phyloP scores from a whole-genome alignment of 2,329 filamentous ascomycete species.

The Talaromyces sp. region DNA sequence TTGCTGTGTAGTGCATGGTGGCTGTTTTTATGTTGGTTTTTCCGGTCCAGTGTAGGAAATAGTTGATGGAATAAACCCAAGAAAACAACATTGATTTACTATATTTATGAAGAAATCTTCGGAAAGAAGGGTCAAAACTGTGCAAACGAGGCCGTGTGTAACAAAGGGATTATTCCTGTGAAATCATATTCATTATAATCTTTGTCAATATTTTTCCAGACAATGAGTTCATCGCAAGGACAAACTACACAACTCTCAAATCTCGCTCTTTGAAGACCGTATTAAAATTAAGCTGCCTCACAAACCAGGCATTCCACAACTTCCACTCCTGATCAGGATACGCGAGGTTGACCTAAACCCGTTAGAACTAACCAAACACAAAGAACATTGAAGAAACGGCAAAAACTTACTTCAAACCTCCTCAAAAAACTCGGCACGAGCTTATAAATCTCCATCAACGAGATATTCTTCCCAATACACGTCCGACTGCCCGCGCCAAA shows the following conservation, averaged over 20 bases:
- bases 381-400: background rate
- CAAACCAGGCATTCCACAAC: conserved; percentile 5
- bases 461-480: conserved; percentile 43
- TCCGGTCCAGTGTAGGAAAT: background rate
- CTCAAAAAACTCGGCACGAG: conserved; percentile 39
- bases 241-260: background rate
- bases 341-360: conserved; percentile 1
- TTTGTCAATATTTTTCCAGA: background rate
- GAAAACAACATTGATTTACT: background rate
- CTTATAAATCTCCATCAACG: conserved; percentile 23
- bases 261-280: conserved; percentile 2
- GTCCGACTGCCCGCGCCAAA: conserved; percentile 39
- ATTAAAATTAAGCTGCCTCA: background rate
- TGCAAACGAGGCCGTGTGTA: too few species aligned
- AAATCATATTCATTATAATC: background rate
- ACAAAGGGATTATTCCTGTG: background rate
- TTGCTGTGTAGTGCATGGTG: background rate
- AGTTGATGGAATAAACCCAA: too few species aligned
- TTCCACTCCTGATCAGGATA: conserved; percentile 7
- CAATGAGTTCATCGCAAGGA: too few species aligned
- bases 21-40: background rate
- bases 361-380: conserved; percentile 37
- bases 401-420: conserved; percentile 38
- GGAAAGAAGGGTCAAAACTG: too few species aligned
- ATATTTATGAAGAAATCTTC: background rate